Evolutionary conservation across 108 stramenopile genomes (phyloP).

Genomic region (Cyclotella sp.): DNA sequence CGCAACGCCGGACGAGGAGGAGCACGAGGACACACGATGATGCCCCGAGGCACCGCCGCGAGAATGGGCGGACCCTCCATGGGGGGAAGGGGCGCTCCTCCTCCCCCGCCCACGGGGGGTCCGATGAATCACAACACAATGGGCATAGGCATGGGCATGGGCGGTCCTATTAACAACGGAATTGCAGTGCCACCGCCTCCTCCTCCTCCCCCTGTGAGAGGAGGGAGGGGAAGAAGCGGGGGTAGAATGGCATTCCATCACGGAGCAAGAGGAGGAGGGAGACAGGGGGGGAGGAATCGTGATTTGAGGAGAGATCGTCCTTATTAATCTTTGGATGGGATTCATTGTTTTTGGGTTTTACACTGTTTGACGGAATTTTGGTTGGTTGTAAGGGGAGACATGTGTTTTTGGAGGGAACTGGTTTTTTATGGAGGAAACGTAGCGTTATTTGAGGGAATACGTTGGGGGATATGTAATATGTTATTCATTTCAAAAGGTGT

Average conservation of each 20-base stretch:
- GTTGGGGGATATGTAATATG: too few relatives aligned
- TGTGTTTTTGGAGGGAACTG: too few relatives aligned
- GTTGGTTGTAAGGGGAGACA: neutral
- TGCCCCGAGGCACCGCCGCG: neutral
- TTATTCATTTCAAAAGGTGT: too few relatives aligned
- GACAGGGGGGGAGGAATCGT: slow-evolving; percentile 10
- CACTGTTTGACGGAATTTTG: neutral
- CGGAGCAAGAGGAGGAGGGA: neutral
- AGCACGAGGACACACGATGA: neutral
- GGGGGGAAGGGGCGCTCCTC: neutral
- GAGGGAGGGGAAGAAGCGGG: neutral
- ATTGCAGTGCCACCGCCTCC: neutral
- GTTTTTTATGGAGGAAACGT: too few relatives aligned
- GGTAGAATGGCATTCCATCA: neutral
- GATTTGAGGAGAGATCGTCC: slow-evolving; percentile 16
- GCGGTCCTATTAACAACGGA: neutral
- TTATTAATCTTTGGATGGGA: neutral
- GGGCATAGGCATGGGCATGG: neutral
- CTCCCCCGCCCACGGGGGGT: slow-evolving; percentile 5
- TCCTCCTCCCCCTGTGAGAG: neutral
- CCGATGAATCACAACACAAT: too few relatives aligned
- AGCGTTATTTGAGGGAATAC: too few relatives aligned
- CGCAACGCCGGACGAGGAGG: neutral
- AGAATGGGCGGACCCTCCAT: neutral
- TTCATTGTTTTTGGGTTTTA: neutral